Base-by-base conservation (phyloP, 2,329 filamentous ascomycete genomes). In the Aureobasidium musti region DNA sequence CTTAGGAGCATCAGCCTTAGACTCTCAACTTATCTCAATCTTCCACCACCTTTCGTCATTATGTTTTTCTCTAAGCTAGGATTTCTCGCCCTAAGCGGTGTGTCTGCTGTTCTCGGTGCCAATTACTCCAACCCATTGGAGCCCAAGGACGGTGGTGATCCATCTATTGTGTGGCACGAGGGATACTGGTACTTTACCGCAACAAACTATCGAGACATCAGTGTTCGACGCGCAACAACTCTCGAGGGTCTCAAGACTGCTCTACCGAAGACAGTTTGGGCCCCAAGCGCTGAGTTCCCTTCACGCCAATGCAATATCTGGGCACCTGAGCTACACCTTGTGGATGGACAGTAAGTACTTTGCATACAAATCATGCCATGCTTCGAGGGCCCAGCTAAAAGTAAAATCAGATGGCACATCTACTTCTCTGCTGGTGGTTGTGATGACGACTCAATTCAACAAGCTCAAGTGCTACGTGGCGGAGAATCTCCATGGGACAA, bases 171-270 rank as follows among this genome's bases (percentile, higher is more conserved):
- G 0, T 86, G 80, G 64, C 78, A 78, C 0, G 81, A 79, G 13
- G 84, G 83, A 0, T 86, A 82, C 70, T 87, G 86, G 74, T 86
- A 86, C 69, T 76, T 87, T 41, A 80, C 84, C 69, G 82, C 83
- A 0, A 86, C 84, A 0, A 83, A 82, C 33, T 87, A 83, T 82
- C 81, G 76, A 1, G 77, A 87, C 68, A 76, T 88, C 14, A 77
- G 84, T 68, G 79, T 87, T 19, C 80, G 83, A 0, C 78, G 83
- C 0, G 80, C 85, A 0, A 82, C 76, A 5, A 87, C 84, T 0
- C 75, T 87, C 6, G 80, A 82, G 33, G 84, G 83, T 0, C 74
- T 87, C 14, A 85, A 85, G 76, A 82, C 79, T 0, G 83, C 80
- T 0, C 77, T 80, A 37, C 80, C 79, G 26, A 84, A 84, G 69